Base-by-base conservation (phyloP, 2,329 filamentous ascomycete species). In the Aspergillus costaricaensis region DNA sequence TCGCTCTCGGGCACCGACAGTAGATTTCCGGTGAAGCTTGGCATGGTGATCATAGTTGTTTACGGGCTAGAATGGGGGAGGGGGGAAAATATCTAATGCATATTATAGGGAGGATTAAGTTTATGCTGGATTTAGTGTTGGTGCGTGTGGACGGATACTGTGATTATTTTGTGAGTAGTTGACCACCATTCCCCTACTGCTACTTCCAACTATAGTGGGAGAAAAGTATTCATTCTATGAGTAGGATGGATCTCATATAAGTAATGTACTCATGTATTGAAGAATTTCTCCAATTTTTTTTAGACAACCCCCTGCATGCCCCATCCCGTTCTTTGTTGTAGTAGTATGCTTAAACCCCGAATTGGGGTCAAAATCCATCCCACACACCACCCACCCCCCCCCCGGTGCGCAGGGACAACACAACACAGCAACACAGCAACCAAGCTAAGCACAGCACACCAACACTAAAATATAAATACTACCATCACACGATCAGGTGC, bases 11-110 rank as follows among this genome's bases (percentile, higher is more conserved):
- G 44, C 44, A 49, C 44, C 44, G 44, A 48, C 32, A 36, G 32
- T 19, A 56, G 53, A 19, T 23, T 54, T 36, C 49, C 57, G 49
- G 27, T 10, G 30, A 59, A 59, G 57, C 57, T 59, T 59, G 57
- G 57, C 57, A 38, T 48, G 39, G n/a, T 30, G 39, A 58, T 58
- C 39, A 36, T 36, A 14, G 32, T 36, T 14, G 32, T 36, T 36
- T 36, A 36, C 5, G 32, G 32, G 32, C 32, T 36, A 36, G 32
- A 36, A 15, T 32, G 12, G 32, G 41, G 41, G 17, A 44, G 19
- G 15, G 39, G 2, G 32, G 27, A 4, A 1, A 30, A 36, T 14
- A 32, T 36, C 5, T 36, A 15, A 36, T 36, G 32, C 32, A 36
- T 5, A 36, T 15, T 36, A 36, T 36, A 36, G 32, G 12, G 32